A percentile compares a stretch with the other conserved stretches of the same genome.
Evolutionary conservation across 139 green algal genomes (phyloP).

Genomic region (Closterium sp.): DNA sequence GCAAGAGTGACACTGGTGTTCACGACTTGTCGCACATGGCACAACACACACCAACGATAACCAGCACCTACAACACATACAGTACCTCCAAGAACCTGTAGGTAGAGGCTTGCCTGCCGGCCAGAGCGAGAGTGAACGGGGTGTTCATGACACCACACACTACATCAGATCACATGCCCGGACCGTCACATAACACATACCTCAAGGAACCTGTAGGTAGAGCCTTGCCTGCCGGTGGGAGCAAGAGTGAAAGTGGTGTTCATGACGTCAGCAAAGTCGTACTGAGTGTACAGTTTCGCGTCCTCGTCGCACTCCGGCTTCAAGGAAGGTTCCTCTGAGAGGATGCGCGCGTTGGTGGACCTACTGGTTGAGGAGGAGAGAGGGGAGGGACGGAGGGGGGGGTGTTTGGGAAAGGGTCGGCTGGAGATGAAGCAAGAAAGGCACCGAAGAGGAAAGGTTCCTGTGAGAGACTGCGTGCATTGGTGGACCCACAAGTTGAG

Average conservation of each 20-base stretch:
- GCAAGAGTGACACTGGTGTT: background rate
- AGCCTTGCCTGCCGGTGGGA: background rate
- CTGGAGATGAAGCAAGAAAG: too few relatives aligned
- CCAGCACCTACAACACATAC: background rate
- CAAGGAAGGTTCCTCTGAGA: background rate
- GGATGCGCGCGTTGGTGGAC: slow-evolving; percentile 3
- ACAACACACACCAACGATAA: background rate
- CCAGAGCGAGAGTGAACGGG: too few relatives aligned
- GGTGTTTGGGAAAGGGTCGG: background rate
- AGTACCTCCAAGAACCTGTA: slow-evolving; percentile 4
- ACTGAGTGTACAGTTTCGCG: background rate
- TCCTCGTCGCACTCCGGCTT: background rate
- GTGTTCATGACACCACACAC: too few relatives aligned
- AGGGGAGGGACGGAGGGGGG: background rate
- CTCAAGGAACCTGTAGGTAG: background rate
- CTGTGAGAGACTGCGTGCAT: too few relatives aligned
- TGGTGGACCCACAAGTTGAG: too few relatives aligned
- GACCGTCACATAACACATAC: too few relatives aligned
- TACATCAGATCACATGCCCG: too few relatives aligned
- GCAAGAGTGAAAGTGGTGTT: slow-evolving; percentile 1
- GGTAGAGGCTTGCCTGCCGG: background rate
- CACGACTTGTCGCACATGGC: background rate
- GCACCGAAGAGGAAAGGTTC: too few relatives aligned
- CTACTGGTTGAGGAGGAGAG: background rate
- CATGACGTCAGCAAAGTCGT: background rate